Conservation (phyloP, 2,329 filamentous ascomycete species). For the Tricladium varicosporioides region DNA sequence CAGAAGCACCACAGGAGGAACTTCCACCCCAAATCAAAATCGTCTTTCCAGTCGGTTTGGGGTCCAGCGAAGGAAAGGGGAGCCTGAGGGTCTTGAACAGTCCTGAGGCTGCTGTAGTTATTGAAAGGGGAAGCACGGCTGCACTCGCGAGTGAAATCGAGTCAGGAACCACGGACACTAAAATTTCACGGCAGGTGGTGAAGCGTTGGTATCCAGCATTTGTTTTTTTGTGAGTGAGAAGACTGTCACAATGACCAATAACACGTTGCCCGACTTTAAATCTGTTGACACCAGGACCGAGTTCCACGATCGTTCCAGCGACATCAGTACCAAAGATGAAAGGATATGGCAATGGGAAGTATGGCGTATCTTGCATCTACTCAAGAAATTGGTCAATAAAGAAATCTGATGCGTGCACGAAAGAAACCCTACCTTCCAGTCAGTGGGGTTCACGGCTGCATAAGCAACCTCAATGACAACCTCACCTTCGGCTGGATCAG, state of each 20-base stretch:
- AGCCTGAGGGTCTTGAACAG: slow-evolving; percentile 11
- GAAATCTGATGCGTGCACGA: no score
- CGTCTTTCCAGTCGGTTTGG: slow-evolving; percentile 16
- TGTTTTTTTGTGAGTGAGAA: slow-evolving; percentile 20
- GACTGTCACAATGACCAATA: slow-evolving; percentile 28
- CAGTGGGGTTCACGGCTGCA: slow-evolving; percentile 40
- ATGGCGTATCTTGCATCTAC: slow-evolving; percentile 21
- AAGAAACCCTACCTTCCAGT: slow-evolving; percentile 36
- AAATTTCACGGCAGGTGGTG: slow-evolving; percentile 24
- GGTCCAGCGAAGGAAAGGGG: background rate
- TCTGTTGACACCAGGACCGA: slow-evolving; percentile 43
- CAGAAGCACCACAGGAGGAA: slow-evolving; percentile 46
- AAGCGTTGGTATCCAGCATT: slow-evolving; percentile 36
- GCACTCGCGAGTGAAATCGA: slow-evolving; percentile 33
- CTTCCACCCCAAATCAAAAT: slow-evolving; percentile 48
- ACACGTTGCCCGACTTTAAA: slow-evolving; percentile 37
- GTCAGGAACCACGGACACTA: slow-evolving; percentile 32
- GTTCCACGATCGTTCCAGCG: slow-evolving; percentile 32
- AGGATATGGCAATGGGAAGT: slow-evolving; percentile 16
- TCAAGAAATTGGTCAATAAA: background rate
- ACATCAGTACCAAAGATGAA: slow-evolving; percentile 29
- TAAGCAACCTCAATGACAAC: slow-evolving; percentile 37
- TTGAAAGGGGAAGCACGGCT: slow-evolving; percentile 29
- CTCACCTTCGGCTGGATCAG: slow-evolving; percentile 29
- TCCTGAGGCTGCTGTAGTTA: slow-evolving; percentile 29